Base-by-base conservation (phyloP, 2,329 filamentous ascomycete genomes). In the Lachnellula willkommii region DNA sequence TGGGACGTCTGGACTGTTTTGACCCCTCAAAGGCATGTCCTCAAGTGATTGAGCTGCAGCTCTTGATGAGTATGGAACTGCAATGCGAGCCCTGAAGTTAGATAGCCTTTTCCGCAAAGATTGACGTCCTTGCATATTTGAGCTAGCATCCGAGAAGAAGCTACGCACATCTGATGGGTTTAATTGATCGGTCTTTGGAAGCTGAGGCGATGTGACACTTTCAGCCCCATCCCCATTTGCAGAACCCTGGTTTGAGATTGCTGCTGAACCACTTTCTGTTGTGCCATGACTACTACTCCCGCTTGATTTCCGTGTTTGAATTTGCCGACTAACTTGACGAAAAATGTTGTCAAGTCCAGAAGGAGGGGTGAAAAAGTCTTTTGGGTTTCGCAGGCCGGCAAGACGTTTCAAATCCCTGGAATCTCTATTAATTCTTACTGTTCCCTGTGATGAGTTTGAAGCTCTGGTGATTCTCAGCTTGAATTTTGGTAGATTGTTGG, bases 121-220 rank as follows among this genome's bases (percentile, higher is more conserved):
- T 24, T 60, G 54, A 22, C 50, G 47, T 7, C 48, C 60, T 17
- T 64, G 51, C 15, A 51, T 47, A 47, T 63, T 65, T 4, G 71
- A 72, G 59, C 72, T 74, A 49, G 72, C 66, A 55, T 72, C 70
- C 2, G 71, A 73, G 50, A 73, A 72, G 47, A 70, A 71, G 53
- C 71, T 73, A 47, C 58, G 64, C 24, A 62, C 66, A 56, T 69
- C 70, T 8, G 58, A 42, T 11, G 60, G 54, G 42, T 59, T 63
- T 26, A 62, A 37, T 32, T 42, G 59, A 50, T 32, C 54, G 52
- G 51, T 49, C 52, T 54, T 40, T 35, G 52, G 57, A 45, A 50
- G 48, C 24, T 37, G 51, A 36, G 48, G 52, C 8, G 57, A 53
- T 26, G 63, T 52, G 17, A 50, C 49, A 50, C 28, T 55, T 17